Evolutionary conservation across 1,284 basidiomycete species (phyloP), one percentile per base, ranked within the genome.

Genomic region (Athelia psychrophila): DNA sequence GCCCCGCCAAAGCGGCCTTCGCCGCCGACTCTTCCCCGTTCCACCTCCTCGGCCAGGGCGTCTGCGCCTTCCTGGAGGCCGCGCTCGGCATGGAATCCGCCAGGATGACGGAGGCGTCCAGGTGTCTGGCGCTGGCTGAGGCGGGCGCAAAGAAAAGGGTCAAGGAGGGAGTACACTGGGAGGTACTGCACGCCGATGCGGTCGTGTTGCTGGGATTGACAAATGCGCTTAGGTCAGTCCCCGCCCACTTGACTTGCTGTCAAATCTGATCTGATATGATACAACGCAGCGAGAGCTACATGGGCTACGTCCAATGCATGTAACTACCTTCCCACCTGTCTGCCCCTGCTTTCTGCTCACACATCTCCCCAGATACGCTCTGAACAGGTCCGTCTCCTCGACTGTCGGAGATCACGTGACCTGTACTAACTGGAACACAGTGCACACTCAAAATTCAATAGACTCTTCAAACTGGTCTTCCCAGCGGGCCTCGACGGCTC

Each of bases 301-400:
- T 81, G 76, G 88, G 88, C 30, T 91, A 91, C 65, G 59, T 88
- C 4, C 86, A 88, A 61, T 90, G 88, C 72, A 71, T 91, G 79
- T 89, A 58, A 66, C 19, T 48, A 13, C 23, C 50, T 46, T 49
- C 20, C 23, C 13, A 12, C 48, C 46, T 22, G 20, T 24, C n/a
- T 30, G 38, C 47, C 18, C 48, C 18, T 45, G 9, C 47, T 53
- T 55, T 36, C 46, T 2, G 58, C 35, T 16, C 44, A 13, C 49
- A 30, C 27, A 30, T 30, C 27, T 51, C 9, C 15, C 18, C 53
- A 83, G 80, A 58, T 81, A 84, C 59, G 71, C 83, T 2, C 64
- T 86, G 44, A 86, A 86, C 58, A 86, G 74, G 83, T 75, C 55
- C 60, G 74, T 58, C 30, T 36, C 38, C 20, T 58, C 52, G 35